Evolutionary conservation across 305 asterid species (phyloP).

Genomic region (Ilex paraguariensis): DNA sequence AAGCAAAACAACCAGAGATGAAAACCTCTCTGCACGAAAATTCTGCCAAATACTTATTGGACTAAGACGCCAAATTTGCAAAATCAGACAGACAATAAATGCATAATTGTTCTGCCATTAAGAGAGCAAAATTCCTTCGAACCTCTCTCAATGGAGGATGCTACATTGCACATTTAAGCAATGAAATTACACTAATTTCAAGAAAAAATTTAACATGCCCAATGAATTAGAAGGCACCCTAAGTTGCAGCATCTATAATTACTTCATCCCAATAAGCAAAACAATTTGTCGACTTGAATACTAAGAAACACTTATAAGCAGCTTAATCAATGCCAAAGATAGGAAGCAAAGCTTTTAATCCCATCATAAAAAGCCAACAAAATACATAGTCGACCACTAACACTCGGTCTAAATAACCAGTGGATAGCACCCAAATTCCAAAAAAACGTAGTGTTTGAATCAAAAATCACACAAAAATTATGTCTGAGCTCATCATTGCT

Average conservation of each 20-base stretch:
- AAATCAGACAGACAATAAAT: conserved; percentile 13
- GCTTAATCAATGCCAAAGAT: not conserved
- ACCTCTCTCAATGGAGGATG: no score
- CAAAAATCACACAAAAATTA: not conserved
- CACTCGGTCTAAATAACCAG: no score
- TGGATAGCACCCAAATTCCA: no score
- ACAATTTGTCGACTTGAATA: not conserved
- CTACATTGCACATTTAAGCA: no score
- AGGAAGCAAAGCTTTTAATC: not conserved
- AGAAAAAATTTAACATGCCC: no score
- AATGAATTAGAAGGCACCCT: no score
- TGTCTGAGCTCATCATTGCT: not conserved
- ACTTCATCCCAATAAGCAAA: not conserved
- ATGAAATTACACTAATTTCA: no score
- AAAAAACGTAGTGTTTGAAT: no score
- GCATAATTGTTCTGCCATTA: not conserved
- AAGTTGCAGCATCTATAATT: not conserved
- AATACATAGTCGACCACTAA: not conserved
- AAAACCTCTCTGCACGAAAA: not conserved
- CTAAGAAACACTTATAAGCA: not conserved
- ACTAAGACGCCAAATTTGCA: not conserved
- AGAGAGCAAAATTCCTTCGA: not conserved
- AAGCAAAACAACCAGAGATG: conserved; percentile 3
- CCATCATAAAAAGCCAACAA: not conserved
- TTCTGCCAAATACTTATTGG: not conserved